Conservation (phyloP, 2,329 filamentous ascomycete species). For the Dryadomyces quercivorus region DNA sequence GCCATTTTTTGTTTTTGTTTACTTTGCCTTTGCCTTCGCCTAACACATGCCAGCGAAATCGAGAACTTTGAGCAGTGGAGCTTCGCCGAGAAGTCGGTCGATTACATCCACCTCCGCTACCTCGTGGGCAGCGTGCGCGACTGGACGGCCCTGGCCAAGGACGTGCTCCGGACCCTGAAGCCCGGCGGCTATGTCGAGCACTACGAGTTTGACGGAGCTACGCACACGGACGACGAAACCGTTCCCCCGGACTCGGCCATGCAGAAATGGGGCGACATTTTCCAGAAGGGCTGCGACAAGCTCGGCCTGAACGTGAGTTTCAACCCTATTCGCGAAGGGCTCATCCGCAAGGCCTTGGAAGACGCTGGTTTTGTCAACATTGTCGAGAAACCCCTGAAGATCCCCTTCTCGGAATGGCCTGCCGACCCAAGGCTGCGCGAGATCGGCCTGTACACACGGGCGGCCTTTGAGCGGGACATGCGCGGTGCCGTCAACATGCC, state of each 20-base stretch:
- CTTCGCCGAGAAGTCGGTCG: constrained; percentile 12
- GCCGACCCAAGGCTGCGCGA: constrained; percentile 18
- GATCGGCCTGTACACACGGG: constrained; percentile 13
- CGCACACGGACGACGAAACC: constrained; percentile 16
- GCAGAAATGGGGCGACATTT: constrained; percentile 12
- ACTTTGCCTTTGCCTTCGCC: background rate
- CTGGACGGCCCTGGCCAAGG: constrained; percentile 13
- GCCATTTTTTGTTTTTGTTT: background rate
- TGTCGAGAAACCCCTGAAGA: constrained; percentile 34
- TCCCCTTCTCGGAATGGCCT: constrained; percentile 22
- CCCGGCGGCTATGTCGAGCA: constrained; percentile 35
- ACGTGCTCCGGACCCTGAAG: constrained; percentile 19
- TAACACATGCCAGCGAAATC: constrained; percentile 10
- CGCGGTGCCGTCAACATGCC: constrained; percentile 10
- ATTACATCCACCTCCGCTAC: constrained; percentile 17
- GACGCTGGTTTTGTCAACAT: constrained; percentile 46
- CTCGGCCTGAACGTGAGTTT: background rate
- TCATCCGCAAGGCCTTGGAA: constrained; percentile 38
- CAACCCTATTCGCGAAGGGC: constrained; percentile 29
- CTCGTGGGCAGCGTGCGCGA: constrained; percentile 15
- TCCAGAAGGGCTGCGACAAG: constrained; percentile 1
- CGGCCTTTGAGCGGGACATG: constrained; percentile 7
- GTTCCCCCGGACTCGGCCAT: constrained; percentile 11
- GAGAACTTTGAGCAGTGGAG: constrained; percentile 17
- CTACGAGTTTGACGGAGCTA: constrained; percentile 8